Base-by-base conservation (phyloP, 2,329 filamentous ascomycete species). In the Ascochyta lentis region DNA sequence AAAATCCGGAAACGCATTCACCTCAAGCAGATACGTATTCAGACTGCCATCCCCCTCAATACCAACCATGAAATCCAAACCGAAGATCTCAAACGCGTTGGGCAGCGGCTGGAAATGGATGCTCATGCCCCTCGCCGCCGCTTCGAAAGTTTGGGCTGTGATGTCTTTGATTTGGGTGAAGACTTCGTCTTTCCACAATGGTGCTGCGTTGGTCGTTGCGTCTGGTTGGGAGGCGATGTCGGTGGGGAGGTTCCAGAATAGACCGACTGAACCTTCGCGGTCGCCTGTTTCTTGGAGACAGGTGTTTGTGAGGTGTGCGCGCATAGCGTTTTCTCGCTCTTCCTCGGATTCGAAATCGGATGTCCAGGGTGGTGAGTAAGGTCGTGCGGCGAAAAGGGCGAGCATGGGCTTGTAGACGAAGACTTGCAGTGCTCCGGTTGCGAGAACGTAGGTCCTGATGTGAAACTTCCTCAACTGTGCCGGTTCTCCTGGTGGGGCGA, bases 1-100 rank as follows among this genome's bases (percentile, higher is more conserved):
- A 71, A 98, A 98, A 78, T 99, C 95, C 9, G 95, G 95, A 77
- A 96, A 99, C 0, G 94, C 91, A 79, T 99, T 99, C 29, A 96
- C 85, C 79, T 99, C 95, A 53, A 99, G 79, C 68, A 99, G 74
- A 86, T 88, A 97, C 3, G 86, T 84, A 3, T 69, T 81, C 38
- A 75, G 19, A 2, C 54, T 50, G 0, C 86, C 88, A 8, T 73
- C 68, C 0, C 72, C 81, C 68, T 73, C 71, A 3, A 71, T 40
- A 0, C 67, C 60, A 9, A 97, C 87, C 68, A 99, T 75, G 71
- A 95, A 99, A 73, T 99, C 95, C 38, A 98, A 76, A 0, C 95
- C 95, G 73, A 90, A 99, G 7, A 96, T 80, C 79, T 99, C 95
- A 71, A 98, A 98, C 0, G 89, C 91, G 73, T 96, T 94, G 0